Evolutionary conservation across 2,329 filamentous ascomycete genomes (phyloP).

Genomic region (Beauveria varroae): DNA sequence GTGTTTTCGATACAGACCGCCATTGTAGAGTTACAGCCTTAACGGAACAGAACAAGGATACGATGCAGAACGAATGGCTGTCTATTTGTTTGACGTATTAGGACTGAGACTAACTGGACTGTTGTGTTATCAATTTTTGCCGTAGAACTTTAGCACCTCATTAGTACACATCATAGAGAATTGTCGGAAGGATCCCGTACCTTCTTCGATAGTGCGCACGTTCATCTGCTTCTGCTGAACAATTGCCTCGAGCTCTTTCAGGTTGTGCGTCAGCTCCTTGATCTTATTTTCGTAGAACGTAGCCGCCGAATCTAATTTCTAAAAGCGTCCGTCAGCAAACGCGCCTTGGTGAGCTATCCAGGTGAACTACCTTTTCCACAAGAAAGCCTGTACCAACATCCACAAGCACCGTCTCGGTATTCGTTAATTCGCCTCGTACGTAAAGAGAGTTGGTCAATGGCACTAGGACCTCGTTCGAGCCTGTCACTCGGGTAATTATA

Average conservation of each 20-base stretch:
- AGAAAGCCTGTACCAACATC: constrained; percentile 93
- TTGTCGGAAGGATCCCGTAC: constrained; percentile 32
- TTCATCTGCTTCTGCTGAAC: constrained; percentile 72
- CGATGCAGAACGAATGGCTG: neutral
- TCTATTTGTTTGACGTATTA: neutral
- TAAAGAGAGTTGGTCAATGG: constrained; percentile 93
- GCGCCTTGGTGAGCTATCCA: neutral
- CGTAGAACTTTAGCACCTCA: constrained; percentile 25
- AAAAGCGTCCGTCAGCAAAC: neutral
- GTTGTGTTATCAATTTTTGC: constrained; percentile 27
- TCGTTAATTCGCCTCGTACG: constrained; percentile 73
- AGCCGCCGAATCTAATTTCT: constrained; percentile 46
- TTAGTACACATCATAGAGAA: constrained; percentile 2
- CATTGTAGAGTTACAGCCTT: neutral
- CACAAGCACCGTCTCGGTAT: constrained; percentile 72
- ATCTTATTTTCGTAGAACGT: constrained; percentile 52
- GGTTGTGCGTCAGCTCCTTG: constrained; percentile 42
- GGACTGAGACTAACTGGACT: constrained; percentile 11
- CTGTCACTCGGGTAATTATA: constrained; percentile 16
- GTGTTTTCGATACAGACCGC: constrained; percentile 17
- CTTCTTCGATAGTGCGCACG: constrained; percentile 81
- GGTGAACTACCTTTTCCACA: constrained; percentile 67
- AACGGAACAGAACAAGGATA: neutral
- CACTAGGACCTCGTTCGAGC: constrained; percentile 63
- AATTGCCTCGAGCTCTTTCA: constrained; percentile 50